phyloP scores from a whole-genome alignment of 2,329 filamentous ascomycete species.

The Hymenotorrendiella dingleyae region DNA sequence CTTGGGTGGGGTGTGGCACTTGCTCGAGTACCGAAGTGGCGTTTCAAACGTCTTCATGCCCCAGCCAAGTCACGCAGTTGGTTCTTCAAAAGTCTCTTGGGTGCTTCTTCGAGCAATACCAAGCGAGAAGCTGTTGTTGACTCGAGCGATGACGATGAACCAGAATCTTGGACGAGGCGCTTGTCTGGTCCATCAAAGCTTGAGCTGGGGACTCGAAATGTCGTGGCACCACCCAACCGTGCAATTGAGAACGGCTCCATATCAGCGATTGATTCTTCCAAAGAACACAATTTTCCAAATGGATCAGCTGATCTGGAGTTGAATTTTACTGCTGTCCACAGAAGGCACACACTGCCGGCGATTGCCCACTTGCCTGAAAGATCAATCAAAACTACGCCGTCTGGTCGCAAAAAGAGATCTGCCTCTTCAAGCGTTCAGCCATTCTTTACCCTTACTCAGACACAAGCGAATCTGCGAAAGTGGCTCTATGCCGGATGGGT shows the following conservation, averaged over 20 bases:
- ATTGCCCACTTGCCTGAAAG: slow-evolving; percentile 29
- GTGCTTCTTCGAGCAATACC: slow-evolving; percentile 15
- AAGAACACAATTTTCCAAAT: slow-evolving; percentile 9
- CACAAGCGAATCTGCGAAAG: slow-evolving; percentile 70
- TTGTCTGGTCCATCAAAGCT: slow-evolving; percentile 8
- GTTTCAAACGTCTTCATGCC: slow-evolving; percentile 56
- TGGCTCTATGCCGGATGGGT: slow-evolving; percentile 79
- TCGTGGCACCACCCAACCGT: slow-evolving; percentile 10
- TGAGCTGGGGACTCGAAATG: slow-evolving; percentile 12
- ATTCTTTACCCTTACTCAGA: slow-evolving; percentile 73
- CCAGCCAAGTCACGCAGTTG: slow-evolving; percentile 5
- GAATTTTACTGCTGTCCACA: slow-evolving; percentile 33
- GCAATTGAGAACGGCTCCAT: slow-evolving; percentile 16
- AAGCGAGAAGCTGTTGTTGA: slow-evolving; percentile 16
- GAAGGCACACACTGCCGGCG: slow-evolving; percentile 49
- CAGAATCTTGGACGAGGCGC: neutral
- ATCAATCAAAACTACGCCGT: slow-evolving; percentile 43
- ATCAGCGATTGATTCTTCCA: slow-evolving; percentile 20
- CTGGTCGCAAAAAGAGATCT: slow-evolving; percentile 60
- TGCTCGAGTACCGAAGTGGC: slow-evolving; percentile 86
- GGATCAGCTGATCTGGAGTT: slow-evolving; percentile 10
- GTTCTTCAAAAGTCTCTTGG: slow-evolving; percentile 10
- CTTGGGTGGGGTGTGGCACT: slow-evolving; percentile 80
- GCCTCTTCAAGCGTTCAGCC: slow-evolving; percentile 60
- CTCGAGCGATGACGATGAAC: slow-evolving; percentile 21